These are phyloP conservation scores for Xylariaceae sp. DNA, from an alignment of 2,329 filamentous ascomycete genomes.

Conservation along the genomic window DNA sequence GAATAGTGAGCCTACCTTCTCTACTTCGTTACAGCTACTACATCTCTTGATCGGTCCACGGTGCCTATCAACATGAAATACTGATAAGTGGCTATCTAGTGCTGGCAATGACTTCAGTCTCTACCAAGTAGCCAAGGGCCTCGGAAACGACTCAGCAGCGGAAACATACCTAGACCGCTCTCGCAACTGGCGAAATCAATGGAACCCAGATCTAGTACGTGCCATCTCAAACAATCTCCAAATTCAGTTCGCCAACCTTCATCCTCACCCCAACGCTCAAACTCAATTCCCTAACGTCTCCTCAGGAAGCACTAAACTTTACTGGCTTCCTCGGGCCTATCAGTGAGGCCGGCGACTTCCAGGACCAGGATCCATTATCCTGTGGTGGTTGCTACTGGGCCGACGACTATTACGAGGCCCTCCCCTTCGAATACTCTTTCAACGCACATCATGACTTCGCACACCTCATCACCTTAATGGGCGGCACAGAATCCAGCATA, in stretches of 20 bases:
- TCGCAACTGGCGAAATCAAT: slow-evolving; percentile 70
- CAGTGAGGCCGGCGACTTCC: slow-evolving; percentile 48
- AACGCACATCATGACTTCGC: slow-evolving; percentile 66
- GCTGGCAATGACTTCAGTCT: slow-evolving; percentile 67
- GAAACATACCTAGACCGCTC: slow-evolving; percentile 61
- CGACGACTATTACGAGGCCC: slow-evolving; percentile 59
- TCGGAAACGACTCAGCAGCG: slow-evolving; percentile 50
- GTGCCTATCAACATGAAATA: not conserved
- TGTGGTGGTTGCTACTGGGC: slow-evolving; percentile 67
- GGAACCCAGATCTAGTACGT: slow-evolving; percentile 54
- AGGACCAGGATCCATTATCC: slow-evolving; percentile 53
- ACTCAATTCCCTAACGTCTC: no score
- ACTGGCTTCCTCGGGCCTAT: slow-evolving; percentile 66
- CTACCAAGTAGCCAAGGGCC: slow-evolving; percentile 60
- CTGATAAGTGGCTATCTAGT: slow-evolving; percentile 21
- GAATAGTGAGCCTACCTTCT: slow-evolving; percentile 50
- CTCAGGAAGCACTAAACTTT: slow-evolving; percentile 50
- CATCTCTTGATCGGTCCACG: no score
- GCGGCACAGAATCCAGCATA: slow-evolving; percentile 55
- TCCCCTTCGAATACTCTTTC: slow-evolving; percentile 65
- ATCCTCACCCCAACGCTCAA: no score
- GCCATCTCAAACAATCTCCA: no score
- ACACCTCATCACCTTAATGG: slow-evolving; percentile 51
- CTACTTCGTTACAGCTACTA: not conserved
- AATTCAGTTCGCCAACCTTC: no score